Percentiles rank a stretch among this genome's conserved stretches.
Evolutionary conservation across 805 yeast species (phyloP).

Genomic region (Candida mattraensis): DNA sequence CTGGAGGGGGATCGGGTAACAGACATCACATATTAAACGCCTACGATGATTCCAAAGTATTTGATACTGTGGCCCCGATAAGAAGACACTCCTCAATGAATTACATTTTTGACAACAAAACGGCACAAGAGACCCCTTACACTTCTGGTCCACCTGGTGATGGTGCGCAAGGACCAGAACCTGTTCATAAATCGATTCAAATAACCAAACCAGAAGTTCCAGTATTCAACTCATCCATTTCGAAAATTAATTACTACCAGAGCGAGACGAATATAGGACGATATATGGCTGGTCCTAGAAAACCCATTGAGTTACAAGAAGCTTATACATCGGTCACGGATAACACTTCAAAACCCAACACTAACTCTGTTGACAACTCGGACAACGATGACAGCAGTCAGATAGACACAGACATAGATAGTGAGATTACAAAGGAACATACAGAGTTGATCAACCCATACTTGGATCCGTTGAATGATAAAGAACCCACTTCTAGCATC

Average conservation of each 20-base stretch:
- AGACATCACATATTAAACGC: conserved; percentile 23
- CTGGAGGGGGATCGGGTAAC: conserved; percentile 7
- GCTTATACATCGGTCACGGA: conserved; percentile 10
- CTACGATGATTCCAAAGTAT: conserved; percentile 30
- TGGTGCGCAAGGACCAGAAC: neutral
- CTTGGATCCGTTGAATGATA: conserved; percentile 11
- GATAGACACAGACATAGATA: neutral
- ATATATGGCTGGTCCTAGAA: conserved; percentile 14
- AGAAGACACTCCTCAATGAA: conserved; percentile 14
- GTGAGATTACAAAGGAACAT: conserved; percentile 1
- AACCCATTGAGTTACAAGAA: neutral
- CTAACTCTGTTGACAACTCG: neutral
- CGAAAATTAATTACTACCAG: conserved; percentile 26
- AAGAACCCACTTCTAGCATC: neutral
- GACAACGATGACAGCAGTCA: conserved; percentile 8
- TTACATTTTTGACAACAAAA: conserved; percentile 10
- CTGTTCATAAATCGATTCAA: conserved; percentile 15
- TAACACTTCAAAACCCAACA: conserved; percentile 7
- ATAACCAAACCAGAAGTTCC: conserved; percentile 19
- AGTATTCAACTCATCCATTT: conserved; percentile 22
- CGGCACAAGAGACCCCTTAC: conserved; percentile 1
- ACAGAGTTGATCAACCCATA: conserved; percentile 11
- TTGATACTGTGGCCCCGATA: conserved; percentile 28
- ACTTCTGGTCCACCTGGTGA: neutral
- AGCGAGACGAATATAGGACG: conserved; percentile 14